phyloP scores from a whole-genome alignment of 108 stramenopile genomes.

The Cylindrotheca fusiformis region DNA sequence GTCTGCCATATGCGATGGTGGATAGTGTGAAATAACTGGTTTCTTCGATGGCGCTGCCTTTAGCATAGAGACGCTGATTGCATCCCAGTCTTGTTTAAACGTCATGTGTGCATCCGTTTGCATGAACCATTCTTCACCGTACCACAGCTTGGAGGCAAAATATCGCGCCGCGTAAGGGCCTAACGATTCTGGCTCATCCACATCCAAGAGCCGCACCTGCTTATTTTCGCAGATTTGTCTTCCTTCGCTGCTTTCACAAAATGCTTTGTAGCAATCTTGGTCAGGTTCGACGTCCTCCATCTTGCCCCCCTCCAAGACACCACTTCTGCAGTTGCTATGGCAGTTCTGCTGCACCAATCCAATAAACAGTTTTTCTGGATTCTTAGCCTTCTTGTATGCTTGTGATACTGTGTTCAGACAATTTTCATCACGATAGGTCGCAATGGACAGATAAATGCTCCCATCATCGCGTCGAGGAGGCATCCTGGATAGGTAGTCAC shows the following conservation, averaged over 20 bases:
- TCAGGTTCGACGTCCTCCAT: conserved; percentile 67
- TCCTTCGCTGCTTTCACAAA: conserved; percentile 66
- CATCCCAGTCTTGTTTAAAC: conserved; percentile 84
- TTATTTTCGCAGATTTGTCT: conserved; percentile 51
- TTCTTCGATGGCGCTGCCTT: conserved; percentile 72
- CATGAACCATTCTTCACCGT: conserved; percentile 95
- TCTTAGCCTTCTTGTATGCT: conserved; percentile 81
- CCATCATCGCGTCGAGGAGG: conserved; percentile 73
- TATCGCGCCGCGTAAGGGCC: conserved; percentile 94
- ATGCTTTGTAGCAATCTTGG: conserved; percentile 64
- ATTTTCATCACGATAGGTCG: conserved; percentile 93
- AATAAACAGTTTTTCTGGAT: conserved; percentile 88
- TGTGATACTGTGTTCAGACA: conserved; percentile 86
- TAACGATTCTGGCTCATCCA: conserved; percentile 90
- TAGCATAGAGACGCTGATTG: conserved; percentile 73
- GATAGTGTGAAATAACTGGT: conserved; percentile 89
- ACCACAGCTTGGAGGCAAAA: conserved; percentile 90
- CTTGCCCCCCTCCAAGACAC: conserved; percentile 55
- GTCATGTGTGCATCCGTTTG: conserved; percentile 95
- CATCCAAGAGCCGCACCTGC: conserved; percentile 77
- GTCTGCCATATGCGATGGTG: conserved; percentile 67
- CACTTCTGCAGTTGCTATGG: conserved; percentile 71
- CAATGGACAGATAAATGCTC: conserved; percentile 83
- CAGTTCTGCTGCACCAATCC: conserved; percentile 97
- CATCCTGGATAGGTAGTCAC: conserved; percentile 71